Evolutionary conservation across 352 stramenopile species (phyloP).

Genomic region (Globisporangium apiculatum): DNA sequence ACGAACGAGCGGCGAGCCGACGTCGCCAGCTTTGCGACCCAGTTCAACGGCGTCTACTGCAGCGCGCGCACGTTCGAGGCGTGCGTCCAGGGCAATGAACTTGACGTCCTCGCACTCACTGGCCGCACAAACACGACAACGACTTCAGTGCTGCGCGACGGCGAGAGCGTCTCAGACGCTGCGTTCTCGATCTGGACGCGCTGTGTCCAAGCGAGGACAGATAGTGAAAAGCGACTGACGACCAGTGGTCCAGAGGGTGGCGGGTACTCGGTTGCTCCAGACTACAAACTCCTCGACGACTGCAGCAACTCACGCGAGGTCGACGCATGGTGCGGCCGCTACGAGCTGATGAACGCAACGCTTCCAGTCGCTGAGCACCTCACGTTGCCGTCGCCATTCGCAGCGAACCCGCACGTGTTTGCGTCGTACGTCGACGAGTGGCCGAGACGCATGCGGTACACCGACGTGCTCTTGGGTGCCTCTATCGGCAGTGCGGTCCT

Average conservation of each 20-base stretch:
- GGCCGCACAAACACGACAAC: background rate
- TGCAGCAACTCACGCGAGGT: background rate
- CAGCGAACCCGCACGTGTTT: background rate
- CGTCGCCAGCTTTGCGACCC: background rate
- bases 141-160: background rate
- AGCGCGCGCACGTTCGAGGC: background rate
- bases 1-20: background rate
- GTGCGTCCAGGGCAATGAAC: background rate
- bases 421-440: slow-evolving; percentile 2
- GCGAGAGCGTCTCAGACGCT: background rate
- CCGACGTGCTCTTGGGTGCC: background rate
- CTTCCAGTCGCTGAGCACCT: background rate
- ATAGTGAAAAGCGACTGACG: background rate
- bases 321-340: background rate
- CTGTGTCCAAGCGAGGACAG: background rate
- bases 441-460: slow-evolving; percentile 1
- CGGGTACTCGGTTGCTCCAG: background rate
- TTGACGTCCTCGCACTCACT: background rate
- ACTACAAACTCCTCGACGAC: background rate
- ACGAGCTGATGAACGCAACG: background rate
- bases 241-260: background rate
- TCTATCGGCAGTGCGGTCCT: background rate
- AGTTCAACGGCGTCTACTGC: background rate
- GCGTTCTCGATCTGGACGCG: background rate
- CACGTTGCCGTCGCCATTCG: background rate